Evolutionary conservation across 768 basidiomycete species (phyloP).

Genomic region (Tulasnella calospora): DNA sequence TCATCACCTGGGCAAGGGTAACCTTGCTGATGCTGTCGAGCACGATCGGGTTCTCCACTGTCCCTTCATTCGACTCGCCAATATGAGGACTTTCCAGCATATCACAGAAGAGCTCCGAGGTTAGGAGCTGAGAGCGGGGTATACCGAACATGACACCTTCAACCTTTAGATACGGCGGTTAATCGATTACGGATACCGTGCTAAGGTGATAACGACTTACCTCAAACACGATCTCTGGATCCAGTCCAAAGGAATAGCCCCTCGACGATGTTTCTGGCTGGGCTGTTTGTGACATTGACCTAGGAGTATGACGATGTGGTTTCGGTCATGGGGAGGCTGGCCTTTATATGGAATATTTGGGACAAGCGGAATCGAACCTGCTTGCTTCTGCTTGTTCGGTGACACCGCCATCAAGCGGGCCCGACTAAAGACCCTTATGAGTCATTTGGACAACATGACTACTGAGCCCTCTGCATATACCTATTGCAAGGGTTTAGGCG

Average conservation of each 20-base stretch:
- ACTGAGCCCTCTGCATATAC: not conserved
- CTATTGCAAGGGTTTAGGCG: not conserved
- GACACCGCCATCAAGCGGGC: not conserved
- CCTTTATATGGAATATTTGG: not conserved
- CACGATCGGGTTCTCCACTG: not conserved
- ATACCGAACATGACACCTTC: not conserved
- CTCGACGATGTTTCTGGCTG: not conserved
- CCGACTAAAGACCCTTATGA: not conserved
- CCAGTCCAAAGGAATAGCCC: not conserved
- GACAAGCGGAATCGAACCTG: not conserved
- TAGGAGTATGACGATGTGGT: not conserved
- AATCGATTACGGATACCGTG: not conserved
- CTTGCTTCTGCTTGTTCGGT: not conserved
- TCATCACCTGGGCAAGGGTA: not conserved
- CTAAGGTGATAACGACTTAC: not conserved
- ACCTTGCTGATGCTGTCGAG: not conserved
- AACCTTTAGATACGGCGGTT: not conserved
- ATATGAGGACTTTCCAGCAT: conserved; percentile 15
- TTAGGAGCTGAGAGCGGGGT: not conserved
- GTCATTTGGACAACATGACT: not conserved
- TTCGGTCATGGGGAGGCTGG: not conserved
- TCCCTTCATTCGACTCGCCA: conserved; percentile 8
- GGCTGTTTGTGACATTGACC: not conserved
- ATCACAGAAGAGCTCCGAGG: not conserved
- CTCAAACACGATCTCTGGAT: not conserved